Evolutionary conservation across 345 rosid species (phyloP), one percentile per base, ranked within the genome.

Genomic region (Murraya paniculata): DNA sequence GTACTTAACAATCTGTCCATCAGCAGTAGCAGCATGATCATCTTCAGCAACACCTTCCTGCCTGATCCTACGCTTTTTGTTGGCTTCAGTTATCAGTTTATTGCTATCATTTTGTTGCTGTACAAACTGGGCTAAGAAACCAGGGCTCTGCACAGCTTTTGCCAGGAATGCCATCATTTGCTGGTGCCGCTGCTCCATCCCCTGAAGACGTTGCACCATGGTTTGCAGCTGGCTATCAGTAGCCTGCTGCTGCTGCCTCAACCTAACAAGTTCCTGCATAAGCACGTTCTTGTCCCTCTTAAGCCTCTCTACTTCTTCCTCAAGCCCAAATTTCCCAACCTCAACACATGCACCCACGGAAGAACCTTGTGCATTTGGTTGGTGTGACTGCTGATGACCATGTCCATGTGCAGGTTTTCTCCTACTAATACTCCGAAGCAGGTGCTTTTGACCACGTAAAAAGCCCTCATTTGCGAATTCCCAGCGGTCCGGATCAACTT

Each of bases 231-330:
- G 94, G 87, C 81, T 79, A 78, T 96, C 99, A 57, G 97, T 96
- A 72, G 94, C 64, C 82, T 94, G 99, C 82, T 96, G 99, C 82
- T 96, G 98, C 87, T 92, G 98, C 78, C 99, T 91, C 77, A 94
- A 82, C 85, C 95, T 84, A 56, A 96, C 98, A 59, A 94, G 95
- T 81, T 96, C 98, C 90, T 94, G 98, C 99, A 94, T 94, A 60
- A 96, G 97, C 78, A 96, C 98, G 78, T 96, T 94, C 86, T 94
- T 96, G 84, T 96, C 99, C 87, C 99, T 89, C 87, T 96, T 96
- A 70, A 96, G 98, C 85, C 94, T 88, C 87, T 92, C 99, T 55
- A 96, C 97, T 82, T 96, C 98, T 86, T 94, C 98, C 85, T 90
- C 97, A 28, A 96, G 91, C 82, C 98, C 99, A 83, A 96, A 96